These are phyloP conservation scores for Penicillium crystallinum DNA, from an alignment of 495 filamentous ascomycete genomes.

Conservation along the genomic window DNA sequence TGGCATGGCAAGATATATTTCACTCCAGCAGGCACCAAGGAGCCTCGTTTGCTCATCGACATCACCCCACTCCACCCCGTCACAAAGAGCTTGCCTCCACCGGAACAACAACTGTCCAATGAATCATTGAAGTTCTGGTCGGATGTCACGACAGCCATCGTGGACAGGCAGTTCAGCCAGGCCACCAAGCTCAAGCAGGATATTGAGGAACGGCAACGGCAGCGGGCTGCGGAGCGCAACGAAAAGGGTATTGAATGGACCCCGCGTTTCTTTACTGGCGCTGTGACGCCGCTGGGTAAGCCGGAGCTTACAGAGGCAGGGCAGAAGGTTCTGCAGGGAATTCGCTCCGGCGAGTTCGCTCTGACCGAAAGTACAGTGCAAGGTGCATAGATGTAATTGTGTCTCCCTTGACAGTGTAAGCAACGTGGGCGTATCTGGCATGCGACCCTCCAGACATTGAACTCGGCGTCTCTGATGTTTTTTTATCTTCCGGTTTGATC, in stretches of 20 bases:
- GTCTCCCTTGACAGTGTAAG: conserved; percentile 9
- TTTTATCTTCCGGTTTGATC: neutral
- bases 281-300: conserved; percentile 66
- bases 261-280: conserved; percentile 84
- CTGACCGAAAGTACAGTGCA: conserved; percentile 44
- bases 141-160: conserved; percentile 80
- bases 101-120: conserved; percentile 72
- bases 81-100: conserved; percentile 71
- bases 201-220: conserved; percentile 83
- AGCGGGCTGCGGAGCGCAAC: conserved; percentile 75
- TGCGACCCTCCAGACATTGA: conserved; percentile 15
- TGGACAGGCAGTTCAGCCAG: conserved; percentile 71
- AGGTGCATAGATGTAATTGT: conserved; percentile 33
- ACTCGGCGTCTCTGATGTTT: conserved; percentile 12
- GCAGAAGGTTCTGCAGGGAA: conserved; percentile 57
- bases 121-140: conserved; percentile 89
- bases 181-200: conserved; percentile 86
- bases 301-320: conserved; percentile 79
- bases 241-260: conserved; percentile 62
- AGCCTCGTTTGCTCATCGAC: conserved; percentile 78
- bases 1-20: conserved; percentile 75
- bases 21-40: conserved; percentile 49
- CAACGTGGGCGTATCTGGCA: conserved; percentile 29
- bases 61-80: conserved; percentile 71
- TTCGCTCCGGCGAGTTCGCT: conserved; percentile 58